Evolutionary conservation across 2,329 filamentous ascomycete genomes (phyloP).

Genomic region (Arthrobotrys megalospora): DNA sequence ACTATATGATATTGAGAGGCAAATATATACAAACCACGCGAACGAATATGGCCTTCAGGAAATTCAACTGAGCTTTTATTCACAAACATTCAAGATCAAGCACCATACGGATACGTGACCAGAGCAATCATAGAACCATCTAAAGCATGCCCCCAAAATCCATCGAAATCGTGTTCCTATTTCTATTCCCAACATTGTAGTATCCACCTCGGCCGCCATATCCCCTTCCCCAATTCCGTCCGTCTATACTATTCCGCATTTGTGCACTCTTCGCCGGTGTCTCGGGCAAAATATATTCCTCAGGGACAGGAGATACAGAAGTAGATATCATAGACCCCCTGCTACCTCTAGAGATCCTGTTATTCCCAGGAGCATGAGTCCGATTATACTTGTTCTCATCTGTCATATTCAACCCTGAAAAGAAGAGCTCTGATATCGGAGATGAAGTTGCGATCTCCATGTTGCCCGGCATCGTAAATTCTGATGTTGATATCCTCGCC

Average conservation of each 20-base stretch:
- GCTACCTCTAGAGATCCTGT: conserved; percentile 37
- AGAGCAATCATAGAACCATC: not conserved
- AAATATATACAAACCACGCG: not conserved
- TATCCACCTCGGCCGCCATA: conserved; percentile 57
- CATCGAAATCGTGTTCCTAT: not conserved
- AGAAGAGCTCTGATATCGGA: conserved; percentile 48
- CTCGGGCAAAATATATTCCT: conserved; percentile 43
- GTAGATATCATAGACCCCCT: conserved; percentile 38
- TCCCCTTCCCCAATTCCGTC: conserved; percentile 48
- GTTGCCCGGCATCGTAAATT: conserved; percentile 7
- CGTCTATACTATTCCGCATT: conserved; percentile 24
- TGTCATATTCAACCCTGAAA: conserved; percentile 45
- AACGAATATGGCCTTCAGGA: no score
- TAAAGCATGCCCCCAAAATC: conserved; percentile 19
- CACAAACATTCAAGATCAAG: no score
- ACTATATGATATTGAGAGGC: not conserved
- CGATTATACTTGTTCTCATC: conserved; percentile 19
- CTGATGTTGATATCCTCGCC: conserved; percentile 15
- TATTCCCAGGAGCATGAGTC: not conserved
- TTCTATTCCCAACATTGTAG: conserved; percentile 19
- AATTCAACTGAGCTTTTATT: no score
- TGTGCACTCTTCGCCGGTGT: conserved; percentile 25
- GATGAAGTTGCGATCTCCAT: conserved; percentile 15
- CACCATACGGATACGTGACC: no score
- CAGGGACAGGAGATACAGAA: conserved; percentile 44